Base-by-base conservation (phyloP, 495 filamentous ascomycete genomes). In the Hyaloscypha hepaticicola region DNA sequence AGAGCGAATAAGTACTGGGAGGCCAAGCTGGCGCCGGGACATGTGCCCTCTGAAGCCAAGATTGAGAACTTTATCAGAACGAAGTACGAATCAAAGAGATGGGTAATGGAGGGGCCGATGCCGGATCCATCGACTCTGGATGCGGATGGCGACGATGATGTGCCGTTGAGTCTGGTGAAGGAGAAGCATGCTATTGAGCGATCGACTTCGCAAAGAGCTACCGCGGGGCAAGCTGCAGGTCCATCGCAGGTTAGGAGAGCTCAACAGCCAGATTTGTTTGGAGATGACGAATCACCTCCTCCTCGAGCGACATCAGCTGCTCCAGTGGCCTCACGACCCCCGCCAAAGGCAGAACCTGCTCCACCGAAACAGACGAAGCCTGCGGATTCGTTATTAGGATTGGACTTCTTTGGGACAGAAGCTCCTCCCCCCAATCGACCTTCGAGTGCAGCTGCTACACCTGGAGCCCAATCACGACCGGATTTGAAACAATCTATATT, bases 1-100 rank as follows among this genome's bases (percentile, higher is more conserved):
- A 87, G 91, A 73, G 96, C 95, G 27, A 99, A 99, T 78, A 97
- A 92, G 85, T 97, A 99, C 74, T 99, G 95, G 95, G 96, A 99
- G 75, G 87, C 92, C 28, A 98, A 98, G 76, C 75, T 99, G 71
- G 91, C 94, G 14, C 80, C 89, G 21, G 92, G 91, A 56, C 95
- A 99, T 74, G 86, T 93, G n/a, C 95, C 95, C 0, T 94, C 94
- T n/a, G 94, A 98, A 79, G 84, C 91, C 51, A 99, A 99, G 80
- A 98, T 99, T 67, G 95, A 98, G 82, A 99, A 97, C 77, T 99
- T 99, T 69, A 97, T 99, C 66, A 86, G 96, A 50, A 99, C 95
- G 38, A 99, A 99, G 76, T 99, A 99, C 75, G 95, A 99, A 71
- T 88, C 92, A 9, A 98, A 96, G 81, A 82, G 96, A 77, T 99